Evolutionary conservation across 345 rosid genomes (phyloP), one percentile per base, ranked within the genome.

Genomic region (Populus davidiana): DNA sequence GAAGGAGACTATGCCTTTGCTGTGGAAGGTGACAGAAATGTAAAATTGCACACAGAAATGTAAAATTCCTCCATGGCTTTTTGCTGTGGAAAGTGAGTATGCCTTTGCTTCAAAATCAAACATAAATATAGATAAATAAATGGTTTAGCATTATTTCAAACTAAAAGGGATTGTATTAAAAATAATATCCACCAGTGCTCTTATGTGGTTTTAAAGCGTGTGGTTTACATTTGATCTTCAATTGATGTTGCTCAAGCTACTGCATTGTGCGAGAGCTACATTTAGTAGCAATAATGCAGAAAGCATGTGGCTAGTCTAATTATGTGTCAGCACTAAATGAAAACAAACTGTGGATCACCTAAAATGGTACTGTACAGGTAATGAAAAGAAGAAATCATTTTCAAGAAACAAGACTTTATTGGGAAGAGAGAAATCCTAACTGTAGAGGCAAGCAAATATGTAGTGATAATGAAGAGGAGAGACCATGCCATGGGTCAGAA

Each of bases 251-350:
- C 13, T 10, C 67, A 63, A 43, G 31, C 17, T 50, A 71, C n/a
- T 71, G 63, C 39, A 31, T n/a, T 3, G 41, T 31, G 62, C 49
- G 39, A 16, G 17, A 47, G 38, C 39, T 25, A 74, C 56, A 74
- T 72, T 72, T 39, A 74, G 11, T n/a, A 61, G 69, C 69, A 74
- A 74, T 61, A 21, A 62, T 25, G 27, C 77, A 74, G 69, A 74
- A 63, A 47, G 20, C 52, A 47, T 47, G 52, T 47, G 52, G 20
- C 52, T 47, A 47, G 52, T 47, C 18, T 47, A 47, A 47, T 47
- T 47, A 47, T 18, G 43, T 31, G 70, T 63, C 70, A 35, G 62
- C 70, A 65, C 59, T 72, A 47, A 74, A 41, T 74, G 62, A 64
- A 74, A 74, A 74, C 70, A 43, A 65, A 43, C 77, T 64, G 31